Evolutionary conservation across 495 filamentous ascomycete species (phyloP), one percentile per base, ranked within the genome.

Genomic region (Trichoderma asperelloides): DNA sequence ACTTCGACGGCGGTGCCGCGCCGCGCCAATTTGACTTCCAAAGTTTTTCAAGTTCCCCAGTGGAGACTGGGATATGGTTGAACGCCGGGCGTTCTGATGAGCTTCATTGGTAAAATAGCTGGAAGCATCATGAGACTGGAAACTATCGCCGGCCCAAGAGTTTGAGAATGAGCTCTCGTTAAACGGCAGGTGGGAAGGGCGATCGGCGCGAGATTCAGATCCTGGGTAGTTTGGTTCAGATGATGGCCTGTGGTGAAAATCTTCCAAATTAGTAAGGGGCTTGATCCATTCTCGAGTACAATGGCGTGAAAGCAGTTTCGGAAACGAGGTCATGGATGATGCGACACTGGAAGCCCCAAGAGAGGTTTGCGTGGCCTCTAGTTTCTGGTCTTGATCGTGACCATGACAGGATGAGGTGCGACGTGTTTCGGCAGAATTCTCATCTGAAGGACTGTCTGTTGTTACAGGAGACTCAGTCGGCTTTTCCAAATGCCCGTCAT

Each of bases 201-300:
- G 25, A 16, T 15, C 25, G 9, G 27, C 25, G 2, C 30, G 55
- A 28, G 23, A 11, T 16, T 60, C 25, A 3, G 16, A 15, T 60
- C 8, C 55, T 60, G 2, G 27, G 16, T 28, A 7, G 13, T 18
- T 30, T 60, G 16, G 0, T 16, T 28, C 25, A 2, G 55, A 28
- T 8, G 55, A 60, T 60, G 27, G 15, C n/a, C n/a, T 15, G 11
- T 47, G 2, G 43, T 47, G 43, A 47, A 0, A 4, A 18, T 60
- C 55, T 18, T 60, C 55, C 55, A 60, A 21, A 11, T 30, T 60
- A 60, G 25, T 11, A 1, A 60, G 23, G 11, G 55, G 55, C 25
- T 60, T 60, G 55, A 60, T 60, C 55, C 55, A 60, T 60, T 60
- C 55, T 28, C 55, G 55, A 25, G 55, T 60, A 33, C 55, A 60